These are phyloP conservation scores for Taphrina sp. DNA, from an alignment of 1,139 yeast genomes.

Conservation along the genomic window DNA sequence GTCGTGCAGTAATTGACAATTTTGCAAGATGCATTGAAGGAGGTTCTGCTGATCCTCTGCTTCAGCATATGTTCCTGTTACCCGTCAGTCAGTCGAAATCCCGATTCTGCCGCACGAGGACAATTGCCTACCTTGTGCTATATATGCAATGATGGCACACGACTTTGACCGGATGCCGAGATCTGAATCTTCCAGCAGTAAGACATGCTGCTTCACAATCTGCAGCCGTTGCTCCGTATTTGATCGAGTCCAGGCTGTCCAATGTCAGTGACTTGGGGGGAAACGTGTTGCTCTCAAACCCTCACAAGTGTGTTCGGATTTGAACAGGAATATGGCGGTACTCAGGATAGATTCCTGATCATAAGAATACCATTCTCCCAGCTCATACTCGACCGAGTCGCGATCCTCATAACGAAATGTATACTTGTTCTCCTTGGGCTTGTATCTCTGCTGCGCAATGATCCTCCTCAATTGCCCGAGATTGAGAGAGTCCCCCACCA, in stretches of 20 bases:
- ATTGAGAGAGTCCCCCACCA: slow-evolving; percentile 26
- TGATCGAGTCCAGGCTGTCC: too few relatives aligned
- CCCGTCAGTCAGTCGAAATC: neutral
- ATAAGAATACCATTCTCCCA: slow-evolving; percentile 46
- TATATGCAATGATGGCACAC: slow-evolving; percentile 44
- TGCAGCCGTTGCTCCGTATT: too few relatives aligned
- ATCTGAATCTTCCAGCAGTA: too few relatives aligned
- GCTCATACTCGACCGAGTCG: slow-evolving; percentile 40
- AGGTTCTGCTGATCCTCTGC: slow-evolving; percentile 46
- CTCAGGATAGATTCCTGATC: slow-evolving; percentile 40
- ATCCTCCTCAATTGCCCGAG: slow-evolving; percentile 17
- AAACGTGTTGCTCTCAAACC: too few relatives aligned
- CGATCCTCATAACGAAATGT: slow-evolving; percentile 41
- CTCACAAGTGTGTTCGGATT: neutral
- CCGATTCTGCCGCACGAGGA: neutral
- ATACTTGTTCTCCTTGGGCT: slow-evolving; percentile 40
- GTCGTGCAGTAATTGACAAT: slow-evolving; percentile 40
- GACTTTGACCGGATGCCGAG: too few relatives aligned
- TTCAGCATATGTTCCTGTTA: slow-evolving; percentile 42
- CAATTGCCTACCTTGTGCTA: slow-evolving; percentile 39
- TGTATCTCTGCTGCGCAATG: neutral
- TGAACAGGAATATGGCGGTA: neutral
- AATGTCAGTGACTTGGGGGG: too few relatives aligned
- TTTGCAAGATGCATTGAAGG: slow-evolving; percentile 44
- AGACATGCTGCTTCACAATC: too few relatives aligned